Conservation (phyloP, 75 land plant species). For the Pseudotsuga menziesii region DNA sequence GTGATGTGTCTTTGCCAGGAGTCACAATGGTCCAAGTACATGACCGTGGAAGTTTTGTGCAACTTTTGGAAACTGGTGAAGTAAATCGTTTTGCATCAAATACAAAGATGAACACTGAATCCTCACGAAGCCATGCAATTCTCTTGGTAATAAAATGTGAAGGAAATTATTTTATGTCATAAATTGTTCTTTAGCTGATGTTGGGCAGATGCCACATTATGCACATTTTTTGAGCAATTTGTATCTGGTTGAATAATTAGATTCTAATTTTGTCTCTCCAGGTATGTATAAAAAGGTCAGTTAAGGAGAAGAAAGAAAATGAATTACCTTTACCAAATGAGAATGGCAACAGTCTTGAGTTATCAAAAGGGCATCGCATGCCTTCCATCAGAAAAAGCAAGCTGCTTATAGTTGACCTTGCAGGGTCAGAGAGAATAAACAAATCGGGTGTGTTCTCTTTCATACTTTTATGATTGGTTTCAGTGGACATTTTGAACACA, state of each 20-base stretch:
- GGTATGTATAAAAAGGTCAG: conserved; percentile 44
- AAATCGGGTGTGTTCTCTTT: conserved; percentile 50
- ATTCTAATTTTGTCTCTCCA: conserved; percentile 8
- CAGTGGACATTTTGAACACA: too few species aligned
- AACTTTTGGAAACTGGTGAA: conserved; percentile 54
- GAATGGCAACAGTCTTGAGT: conserved; percentile 9
- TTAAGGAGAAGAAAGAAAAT: conserved; percentile 22
- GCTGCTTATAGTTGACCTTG: conserved; percentile 75
- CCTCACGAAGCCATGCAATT: conserved; percentile 78
- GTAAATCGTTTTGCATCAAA: conserved; percentile 63
- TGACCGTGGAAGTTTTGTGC: conserved; percentile 39
- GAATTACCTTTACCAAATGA: conserved; percentile 15
- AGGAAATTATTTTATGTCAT: too few species aligned
- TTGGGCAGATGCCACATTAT: too few species aligned
- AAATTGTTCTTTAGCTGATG: too few species aligned
- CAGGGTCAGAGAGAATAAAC: conserved; percentile 75
- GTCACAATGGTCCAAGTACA: conserved; percentile 39
- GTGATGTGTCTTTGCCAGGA: conserved; percentile 63
- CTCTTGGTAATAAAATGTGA: conserved; percentile 34
- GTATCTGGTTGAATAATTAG: not conserved
- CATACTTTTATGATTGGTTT: not conserved
- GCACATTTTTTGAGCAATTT: too few species aligned
- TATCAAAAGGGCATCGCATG: not conserved
- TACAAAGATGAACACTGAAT: conserved; percentile 62
- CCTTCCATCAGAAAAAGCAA: conserved; percentile 57